Percentiles rank a stretch among this genome's conserved stretches.
phyloP scores from a whole-genome alignment of 371 early-diverging fungal genomes.

The Rhizomucor pusillus region DNA sequence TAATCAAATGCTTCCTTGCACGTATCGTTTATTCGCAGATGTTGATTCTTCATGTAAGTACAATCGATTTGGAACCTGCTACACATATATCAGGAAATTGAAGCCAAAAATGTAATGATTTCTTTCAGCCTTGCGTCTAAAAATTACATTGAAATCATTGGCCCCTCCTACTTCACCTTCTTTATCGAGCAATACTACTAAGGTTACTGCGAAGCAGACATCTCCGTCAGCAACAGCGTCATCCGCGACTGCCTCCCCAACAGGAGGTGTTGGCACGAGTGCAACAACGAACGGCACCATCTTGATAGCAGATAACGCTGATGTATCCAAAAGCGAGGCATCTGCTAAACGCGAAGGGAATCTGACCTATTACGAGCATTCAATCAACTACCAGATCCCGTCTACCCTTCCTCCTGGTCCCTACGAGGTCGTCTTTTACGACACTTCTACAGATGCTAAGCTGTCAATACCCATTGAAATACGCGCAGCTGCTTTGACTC shows the following conservation, averaged over 20 bases:
- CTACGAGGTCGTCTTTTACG: slow-evolving; percentile 43
- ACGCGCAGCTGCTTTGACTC: slow-evolving; percentile 24
- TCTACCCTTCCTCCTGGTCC: slow-evolving; percentile 28
- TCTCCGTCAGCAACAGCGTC: not conserved
- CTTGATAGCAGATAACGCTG: slow-evolving; percentile 25
- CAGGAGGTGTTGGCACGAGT: not conserved
- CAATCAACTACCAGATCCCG: slow-evolving; percentile 42
- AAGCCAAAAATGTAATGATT: not conserved
- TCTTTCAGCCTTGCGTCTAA: slow-evolving; percentile 28
- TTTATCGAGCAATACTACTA: not conserved
- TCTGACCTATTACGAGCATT: slow-evolving; percentile 40
- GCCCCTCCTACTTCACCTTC: slow-evolving; percentile 6
- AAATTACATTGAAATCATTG: slow-evolving; percentile 22
- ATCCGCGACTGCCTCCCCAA: not conserved
- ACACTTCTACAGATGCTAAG: slow-evolving; percentile 29
- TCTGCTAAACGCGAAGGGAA: slow-evolving; percentile 28
- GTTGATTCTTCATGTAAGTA: slow-evolving; percentile 44
- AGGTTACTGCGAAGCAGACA: not conserved
- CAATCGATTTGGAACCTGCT: not conserved
- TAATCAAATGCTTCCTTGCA: slow-evolving; percentile 47
- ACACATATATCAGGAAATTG: not conserved
- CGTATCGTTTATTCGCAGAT: slow-evolving; percentile 39
- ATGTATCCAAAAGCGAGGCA: slow-evolving; percentile 31
- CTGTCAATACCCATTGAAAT: slow-evolving; percentile 39
- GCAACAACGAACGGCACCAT: slow-evolving; percentile 7